Evolutionary conservation across 345 rosid genomes (phyloP).

Genomic region (Citrus sp.): DNA sequence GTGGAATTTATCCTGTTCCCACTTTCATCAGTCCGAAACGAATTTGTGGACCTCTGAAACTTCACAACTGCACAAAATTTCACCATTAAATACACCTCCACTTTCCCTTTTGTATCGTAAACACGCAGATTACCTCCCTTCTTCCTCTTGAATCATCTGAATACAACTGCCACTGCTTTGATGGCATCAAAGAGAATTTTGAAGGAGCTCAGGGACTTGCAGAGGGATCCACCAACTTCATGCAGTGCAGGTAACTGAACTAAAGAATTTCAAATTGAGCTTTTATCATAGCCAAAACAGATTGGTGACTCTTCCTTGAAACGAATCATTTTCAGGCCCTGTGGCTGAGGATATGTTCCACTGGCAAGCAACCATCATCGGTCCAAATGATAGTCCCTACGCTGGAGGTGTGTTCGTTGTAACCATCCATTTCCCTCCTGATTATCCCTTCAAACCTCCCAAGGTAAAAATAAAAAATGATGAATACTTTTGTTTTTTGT

Average conservation of each 20-base stretch:
- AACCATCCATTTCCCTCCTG: conserved; percentile 56
- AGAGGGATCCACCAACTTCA: conserved; percentile 70
- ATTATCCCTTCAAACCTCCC: conserved; percentile 75
- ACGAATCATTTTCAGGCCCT: conserved; percentile 36
- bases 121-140: not conserved
- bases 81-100: conserved; percentile 28
- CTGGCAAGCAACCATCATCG: conserved; percentile 76
- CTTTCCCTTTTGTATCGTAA: conserved; percentile 4
- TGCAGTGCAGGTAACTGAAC: conserved; percentile 59
- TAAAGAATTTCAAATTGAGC: not conserved
- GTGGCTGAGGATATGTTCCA: conserved; percentile 65
- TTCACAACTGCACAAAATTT: not conserved
- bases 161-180: not conserved
- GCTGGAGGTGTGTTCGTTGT: conserved; percentile 70
- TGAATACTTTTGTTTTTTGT: not conserved
- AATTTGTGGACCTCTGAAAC: conserved; percentile 13
- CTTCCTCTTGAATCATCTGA: not conserved
- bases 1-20: conserved; percentile 46
- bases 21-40: conserved; percentile 29
- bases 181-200: conserved; percentile 64
- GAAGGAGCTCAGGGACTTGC: conserved; percentile 66
- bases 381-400: conserved; percentile 65
- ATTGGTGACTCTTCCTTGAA: not conserved
- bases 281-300: not conserved
- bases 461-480: conserved; percentile 30